Percentiles rank a stretch among this genome's conserved stretches.
Evolutionary conservation across 2,329 filamentous ascomycete species (phyloP).

Genomic region (Clonostachys chloroleuca): DNA sequence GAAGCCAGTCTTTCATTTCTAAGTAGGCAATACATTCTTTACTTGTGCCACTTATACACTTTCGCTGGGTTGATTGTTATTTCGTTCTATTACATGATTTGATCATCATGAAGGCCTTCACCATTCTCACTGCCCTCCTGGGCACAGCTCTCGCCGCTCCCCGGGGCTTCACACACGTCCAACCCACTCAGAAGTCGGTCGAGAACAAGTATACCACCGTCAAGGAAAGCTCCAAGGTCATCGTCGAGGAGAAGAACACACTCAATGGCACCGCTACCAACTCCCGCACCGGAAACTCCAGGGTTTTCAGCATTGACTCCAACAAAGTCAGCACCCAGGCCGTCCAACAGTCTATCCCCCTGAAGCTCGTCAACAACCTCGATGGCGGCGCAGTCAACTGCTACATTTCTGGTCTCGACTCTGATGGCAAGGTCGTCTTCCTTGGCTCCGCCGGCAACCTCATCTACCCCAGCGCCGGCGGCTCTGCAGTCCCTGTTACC

Average conservation of each 20-base stretch:
- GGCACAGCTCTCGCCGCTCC: conserved; percentile 6
- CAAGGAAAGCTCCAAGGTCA: conserved; percentile 21
- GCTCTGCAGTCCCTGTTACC: conserved; percentile 23
- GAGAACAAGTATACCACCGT: conserved; percentile 18
- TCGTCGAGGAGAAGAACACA: conserved; percentile 29
- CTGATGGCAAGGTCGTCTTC: conserved; percentile 32
- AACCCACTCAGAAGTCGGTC: background rate
- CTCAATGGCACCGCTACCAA: conserved; percentile 28
- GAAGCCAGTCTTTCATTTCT: too few relatives aligned
- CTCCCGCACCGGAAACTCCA: background rate
- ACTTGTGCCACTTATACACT: too few relatives aligned
- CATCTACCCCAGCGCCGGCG: conserved; percentile 33
- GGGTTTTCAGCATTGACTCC: too few relatives aligned
- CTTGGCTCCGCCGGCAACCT: conserved; percentile 30
- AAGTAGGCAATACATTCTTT: too few relatives aligned
- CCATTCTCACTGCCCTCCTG: conserved; percentile 5
- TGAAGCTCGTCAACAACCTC: conserved; percentile 38
- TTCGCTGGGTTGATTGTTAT: too few relatives aligned
- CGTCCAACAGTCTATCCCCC: conserved; percentile 7
- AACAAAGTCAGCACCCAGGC: too few relatives aligned
- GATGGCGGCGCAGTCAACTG: conserved; percentile 28
- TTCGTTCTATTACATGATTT: too few relatives aligned
- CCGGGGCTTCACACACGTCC: background rate
- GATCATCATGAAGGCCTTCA: background rate
- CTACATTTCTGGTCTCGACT: conserved; percentile 40